These are phyloP conservation scores for Amoeboaphelidium protococcarum DNA, from an alignment of 371 early-diverging fungal species.

Conservation along the genomic window DNA sequence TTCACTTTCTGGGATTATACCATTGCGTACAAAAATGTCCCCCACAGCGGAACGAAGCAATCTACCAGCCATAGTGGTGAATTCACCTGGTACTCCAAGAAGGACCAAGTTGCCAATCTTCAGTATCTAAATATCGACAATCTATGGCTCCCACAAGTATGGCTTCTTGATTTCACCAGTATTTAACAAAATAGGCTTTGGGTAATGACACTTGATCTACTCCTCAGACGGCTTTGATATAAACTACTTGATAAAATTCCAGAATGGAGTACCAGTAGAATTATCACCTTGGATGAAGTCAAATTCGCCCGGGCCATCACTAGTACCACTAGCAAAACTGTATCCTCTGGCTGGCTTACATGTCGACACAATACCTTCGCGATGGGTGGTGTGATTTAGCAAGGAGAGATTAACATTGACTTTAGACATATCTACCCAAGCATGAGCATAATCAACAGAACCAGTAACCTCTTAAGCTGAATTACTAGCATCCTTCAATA, in stretches of 20 bases:
- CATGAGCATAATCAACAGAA: constrained; percentile 9
- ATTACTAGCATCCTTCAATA: constrained; percentile 7
- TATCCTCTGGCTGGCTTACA: constrained; percentile 16
- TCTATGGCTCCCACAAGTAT: constrained; percentile 25
- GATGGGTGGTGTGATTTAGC: constrained; percentile 11
- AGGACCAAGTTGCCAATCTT: constrained; percentile 22
- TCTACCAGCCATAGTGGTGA: constrained; percentile 35
- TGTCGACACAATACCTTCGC: neutral
- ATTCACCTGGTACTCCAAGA: constrained; percentile 25
- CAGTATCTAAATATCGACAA: constrained; percentile 23
- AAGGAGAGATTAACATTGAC: constrained; percentile 3
- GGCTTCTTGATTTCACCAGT: constrained; percentile 24
- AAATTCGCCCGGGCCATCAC: constrained; percentile 14
- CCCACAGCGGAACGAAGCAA: constrained; percentile 17
- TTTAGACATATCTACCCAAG: constrained; percentile 15
- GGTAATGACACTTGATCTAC: constrained; percentile 22
- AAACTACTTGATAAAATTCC: constrained; percentile 16
- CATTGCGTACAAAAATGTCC: constrained; percentile 11
- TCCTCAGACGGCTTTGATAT: constrained; percentile 13
- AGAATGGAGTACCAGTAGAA: constrained; percentile 9
- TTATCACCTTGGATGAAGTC: constrained; percentile 6
- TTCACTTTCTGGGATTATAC: constrained; percentile 16
- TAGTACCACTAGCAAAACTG: constrained; percentile 28
- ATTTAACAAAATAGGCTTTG: constrained; percentile 27
- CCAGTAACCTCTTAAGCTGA: constrained; percentile 1